phyloP scores from a whole-genome alignment of 305 asterid species.

The Plantago rigida region DNA sequence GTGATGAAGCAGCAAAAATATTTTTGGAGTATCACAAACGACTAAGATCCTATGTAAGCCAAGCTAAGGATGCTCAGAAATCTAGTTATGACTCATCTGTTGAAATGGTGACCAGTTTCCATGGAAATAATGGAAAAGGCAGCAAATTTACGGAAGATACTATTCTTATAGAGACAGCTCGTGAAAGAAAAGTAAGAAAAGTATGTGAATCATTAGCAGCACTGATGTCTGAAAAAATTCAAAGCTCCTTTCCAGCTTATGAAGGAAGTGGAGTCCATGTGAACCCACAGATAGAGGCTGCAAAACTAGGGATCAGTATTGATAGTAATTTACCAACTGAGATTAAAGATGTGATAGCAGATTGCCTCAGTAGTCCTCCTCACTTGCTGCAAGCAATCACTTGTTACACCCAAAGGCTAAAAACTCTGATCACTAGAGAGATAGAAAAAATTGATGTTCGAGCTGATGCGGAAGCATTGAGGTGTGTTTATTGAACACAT shows the following conservation, averaged over 20 bases:
- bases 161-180: slow-evolving; percentile 70
- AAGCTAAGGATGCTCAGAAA: slow-evolving; percentile 69
- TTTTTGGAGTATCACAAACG: slow-evolving; percentile 93
- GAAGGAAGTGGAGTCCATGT: slow-evolving; percentile 79
- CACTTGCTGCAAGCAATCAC: slow-evolving; percentile 72
- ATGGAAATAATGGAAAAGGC: slow-evolving; percentile 52
- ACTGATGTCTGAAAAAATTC: slow-evolving; percentile 66
- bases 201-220: slow-evolving; percentile 73
- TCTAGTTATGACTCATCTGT: slow-evolving; percentile 46
- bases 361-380: slow-evolving; percentile 71
- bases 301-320: slow-evolving; percentile 62
- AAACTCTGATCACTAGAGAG: slow-evolving; percentile 52
- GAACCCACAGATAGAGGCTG: slow-evolving; percentile 59
- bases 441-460: slow-evolving; percentile 69
- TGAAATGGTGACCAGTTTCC: slow-evolving; percentile 68
- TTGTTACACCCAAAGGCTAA: slow-evolving; percentile 62
- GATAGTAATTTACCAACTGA: slow-evolving; percentile 66
- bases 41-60: slow-evolving; percentile 56
- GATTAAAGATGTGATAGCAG: slow-evolving; percentile 49
- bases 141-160: slow-evolving; percentile 60
- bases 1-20: slow-evolving; percentile 87
- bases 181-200: slow-evolving; percentile 74
- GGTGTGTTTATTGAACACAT: slow-evolving; percentile 39
- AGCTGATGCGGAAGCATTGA: slow-evolving; percentile 89
- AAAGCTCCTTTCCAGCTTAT: slow-evolving; percentile 69